These are phyloP conservation scores for Fusarium torulosum DNA, from an alignment of 2,329 filamentous ascomycete genomes.

Conservation along the genomic window DNA sequence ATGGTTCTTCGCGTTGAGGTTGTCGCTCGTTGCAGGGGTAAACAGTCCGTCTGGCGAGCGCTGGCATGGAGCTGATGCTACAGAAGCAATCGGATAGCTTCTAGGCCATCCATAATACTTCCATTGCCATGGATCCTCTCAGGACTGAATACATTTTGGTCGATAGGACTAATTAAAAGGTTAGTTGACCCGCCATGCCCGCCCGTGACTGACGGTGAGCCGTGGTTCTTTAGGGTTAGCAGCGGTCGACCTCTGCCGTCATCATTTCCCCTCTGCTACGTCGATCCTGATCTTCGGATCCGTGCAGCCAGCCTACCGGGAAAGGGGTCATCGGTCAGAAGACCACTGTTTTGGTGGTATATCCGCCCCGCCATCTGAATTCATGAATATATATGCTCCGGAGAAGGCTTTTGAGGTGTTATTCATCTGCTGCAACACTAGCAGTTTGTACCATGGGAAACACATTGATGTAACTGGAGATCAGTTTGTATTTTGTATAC, in stretches of 20 bases:
- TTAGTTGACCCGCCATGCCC: conserved; percentile 2
- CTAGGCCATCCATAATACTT: conserved; percentile 15
- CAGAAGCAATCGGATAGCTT: conserved; percentile 42
- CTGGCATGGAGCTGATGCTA: conserved; percentile 7
- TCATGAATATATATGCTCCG: conserved; percentile 9
- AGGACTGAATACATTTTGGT: conserved; percentile 1
- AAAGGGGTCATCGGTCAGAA: conserved; percentile 42
- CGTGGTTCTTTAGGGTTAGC: conserved; percentile 33
- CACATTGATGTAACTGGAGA: background rate
- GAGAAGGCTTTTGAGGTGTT: conserved; percentile 1
- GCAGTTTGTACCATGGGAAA: background rate
- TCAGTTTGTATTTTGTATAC: conserved; percentile 2
- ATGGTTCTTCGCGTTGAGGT: conserved; percentile 31
- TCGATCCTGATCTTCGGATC: conserved; percentile 49
- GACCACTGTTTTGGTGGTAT: conserved; percentile 29
- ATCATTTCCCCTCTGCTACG: conserved; percentile 42
- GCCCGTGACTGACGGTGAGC: conserved; percentile 35
- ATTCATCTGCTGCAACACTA: conserved; percentile 6
- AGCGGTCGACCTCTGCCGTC: conserved; percentile 36
- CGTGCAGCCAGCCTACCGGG: conserved; percentile 43
- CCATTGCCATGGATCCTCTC: no score
- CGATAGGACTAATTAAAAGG: conserved; percentile 14
- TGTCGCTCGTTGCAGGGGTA: conserved; percentile 12
- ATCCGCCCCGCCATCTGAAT: conserved; percentile 7
- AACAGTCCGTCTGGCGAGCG: conserved; percentile 13